Evolutionary conservation across 176 grass and related monocot genomes (phyloP).

Genomic region (Triticum aestivum): DNA sequence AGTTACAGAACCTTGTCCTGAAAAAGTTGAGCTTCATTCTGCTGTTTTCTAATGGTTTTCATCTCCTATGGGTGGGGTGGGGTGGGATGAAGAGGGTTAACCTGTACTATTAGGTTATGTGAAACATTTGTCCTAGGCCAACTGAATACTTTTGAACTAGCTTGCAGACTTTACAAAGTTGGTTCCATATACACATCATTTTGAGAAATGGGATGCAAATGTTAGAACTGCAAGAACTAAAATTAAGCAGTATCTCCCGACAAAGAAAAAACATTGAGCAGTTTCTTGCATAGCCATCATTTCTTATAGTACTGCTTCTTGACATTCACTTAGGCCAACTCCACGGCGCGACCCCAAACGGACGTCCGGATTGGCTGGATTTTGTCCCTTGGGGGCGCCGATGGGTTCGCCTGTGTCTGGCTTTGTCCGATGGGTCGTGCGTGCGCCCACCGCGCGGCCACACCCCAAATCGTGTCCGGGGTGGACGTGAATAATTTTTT

Average conservation of each 20-base stretch:
- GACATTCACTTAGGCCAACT: not conserved
- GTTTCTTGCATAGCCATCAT: not conserved
- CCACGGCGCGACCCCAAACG: too few relatives aligned
- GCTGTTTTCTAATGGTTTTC: not conserved
- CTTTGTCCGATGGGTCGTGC: too few relatives aligned
- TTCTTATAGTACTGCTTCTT: not conserved
- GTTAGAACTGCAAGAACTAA: not conserved
- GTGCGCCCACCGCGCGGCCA: too few relatives aligned
- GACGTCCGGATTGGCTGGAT: too few relatives aligned
- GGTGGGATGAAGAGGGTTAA: not conserved
- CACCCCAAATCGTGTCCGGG: too few relatives aligned
- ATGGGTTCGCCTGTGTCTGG: too few relatives aligned
- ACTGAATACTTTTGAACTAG: not conserved
- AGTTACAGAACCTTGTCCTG: not conserved
- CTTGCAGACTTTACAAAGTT: not conserved
- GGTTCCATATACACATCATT: not conserved
- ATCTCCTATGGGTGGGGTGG: not conserved
- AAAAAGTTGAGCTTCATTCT: conserved; percentile 8
- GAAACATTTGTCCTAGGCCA: not conserved
- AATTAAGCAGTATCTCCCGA: not conserved
- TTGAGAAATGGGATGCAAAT: not conserved
- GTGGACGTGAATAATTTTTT: too few relatives aligned
- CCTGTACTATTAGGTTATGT: not conserved
- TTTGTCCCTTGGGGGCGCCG: too few relatives aligned
- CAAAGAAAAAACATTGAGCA: not conserved